Conservation (phyloP, 2,329 filamentous ascomycete genomes). For the Cladorrhinum sp. region DNA sequence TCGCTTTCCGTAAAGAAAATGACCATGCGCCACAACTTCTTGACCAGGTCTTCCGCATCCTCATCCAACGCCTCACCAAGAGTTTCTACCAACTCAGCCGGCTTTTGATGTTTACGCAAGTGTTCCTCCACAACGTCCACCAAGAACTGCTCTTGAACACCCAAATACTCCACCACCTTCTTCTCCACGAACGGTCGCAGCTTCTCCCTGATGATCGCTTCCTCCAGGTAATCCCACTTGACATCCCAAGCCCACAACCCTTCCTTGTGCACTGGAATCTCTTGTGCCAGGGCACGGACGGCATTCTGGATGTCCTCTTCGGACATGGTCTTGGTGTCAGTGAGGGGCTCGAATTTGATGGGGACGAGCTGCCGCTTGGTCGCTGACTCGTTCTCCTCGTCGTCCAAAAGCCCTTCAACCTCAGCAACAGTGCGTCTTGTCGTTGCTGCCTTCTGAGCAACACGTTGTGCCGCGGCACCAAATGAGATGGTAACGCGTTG, state of each 20-base stretch:
- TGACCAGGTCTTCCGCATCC: slow-evolving; percentile 88
- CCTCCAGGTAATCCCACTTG: slow-evolving; percentile 88
- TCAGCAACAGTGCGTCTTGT: slow-evolving; percentile 82
- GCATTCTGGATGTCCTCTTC: slow-evolving; percentile 86
- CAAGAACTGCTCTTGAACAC: slow-evolving; percentile 92
- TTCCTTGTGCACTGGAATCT: slow-evolving; percentile 84
- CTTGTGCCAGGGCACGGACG: slow-evolving; percentile 75
- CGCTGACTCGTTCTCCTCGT: slow-evolving; percentile 78
- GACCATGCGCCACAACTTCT: slow-evolving; percentile 97
- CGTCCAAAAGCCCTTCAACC: slow-evolving; percentile 89
- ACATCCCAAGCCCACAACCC: slow-evolving; percentile 91
- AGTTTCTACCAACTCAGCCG: slow-evolving; percentile 79
- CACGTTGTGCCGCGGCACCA: slow-evolving; percentile 78
- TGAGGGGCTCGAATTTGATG: slow-evolving; percentile 73
- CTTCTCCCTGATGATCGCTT: slow-evolving; percentile 76
- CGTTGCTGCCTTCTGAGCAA: slow-evolving; percentile 52
- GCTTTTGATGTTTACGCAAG: slow-evolving; percentile 68
- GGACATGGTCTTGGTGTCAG: slow-evolving; percentile 65
- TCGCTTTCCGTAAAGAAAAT: slow-evolving; percentile 97
- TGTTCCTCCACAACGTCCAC: slow-evolving; percentile 91
- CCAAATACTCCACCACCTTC: slow-evolving; percentile 95
- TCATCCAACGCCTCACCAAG: slow-evolving; percentile 89
- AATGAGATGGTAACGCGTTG: slow-evolving; percentile 91
- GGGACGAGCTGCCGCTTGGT: slow-evolving; percentile 75
- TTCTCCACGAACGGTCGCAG: slow-evolving; percentile 94